A percentile compares a stretch with the other conserved stretches of the same genome.
phyloP scores from a whole-genome alignment of 495 filamentous ascomycete genomes.

The Hypoxylon cercidicola region DNA sequence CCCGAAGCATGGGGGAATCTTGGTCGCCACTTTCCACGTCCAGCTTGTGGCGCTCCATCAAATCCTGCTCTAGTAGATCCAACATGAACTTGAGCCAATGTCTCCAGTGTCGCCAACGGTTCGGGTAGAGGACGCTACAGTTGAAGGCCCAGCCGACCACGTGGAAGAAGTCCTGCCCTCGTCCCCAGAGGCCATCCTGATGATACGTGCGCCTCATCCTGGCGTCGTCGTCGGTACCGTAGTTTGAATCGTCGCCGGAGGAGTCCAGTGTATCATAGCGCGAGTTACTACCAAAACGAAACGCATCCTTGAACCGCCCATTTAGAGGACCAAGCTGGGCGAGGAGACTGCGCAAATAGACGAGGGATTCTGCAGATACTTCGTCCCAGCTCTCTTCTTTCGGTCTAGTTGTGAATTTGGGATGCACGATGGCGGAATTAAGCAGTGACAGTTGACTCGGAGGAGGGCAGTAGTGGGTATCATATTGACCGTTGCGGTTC shows the following conservation, averaged over 20 bases:
- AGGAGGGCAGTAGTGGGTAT: conserved; percentile 58
- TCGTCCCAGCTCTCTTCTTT: conserved; percentile 47
- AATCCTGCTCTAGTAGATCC: conserved; percentile 79
- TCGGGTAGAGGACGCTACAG: conserved; percentile 76
- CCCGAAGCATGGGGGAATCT: conserved; percentile 45
- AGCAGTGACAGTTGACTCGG: conserved; percentile 73
- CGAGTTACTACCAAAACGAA: conserved; percentile 31
- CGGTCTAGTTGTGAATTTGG: conserved; percentile 66
- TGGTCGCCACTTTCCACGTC: conserved; percentile 43
- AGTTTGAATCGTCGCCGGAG: conserved; percentile 36
- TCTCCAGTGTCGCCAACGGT: conserved; percentile 85
- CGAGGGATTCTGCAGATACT: conserved; percentile 50
- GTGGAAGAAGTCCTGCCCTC: conserved; percentile 87
- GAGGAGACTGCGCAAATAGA: conserved; percentile 55
- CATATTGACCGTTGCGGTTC: conserved; percentile 41
- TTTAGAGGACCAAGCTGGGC: conserved; percentile 55
- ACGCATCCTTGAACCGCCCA: conserved; percentile 50
- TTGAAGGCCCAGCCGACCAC: conserved; percentile 93
- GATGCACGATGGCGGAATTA: conserved; percentile 75
- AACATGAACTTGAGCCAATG: conserved; percentile 84
- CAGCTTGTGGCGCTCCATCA: conserved; percentile 63
- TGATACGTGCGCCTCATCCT: conserved; percentile 60
- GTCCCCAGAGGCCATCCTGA: conserved; percentile 73
- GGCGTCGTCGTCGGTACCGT: conserved; percentile 46
- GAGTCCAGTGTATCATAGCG: conserved; percentile 24